Percentiles rank a stretch among this genome's conserved stretches.
phyloP scores from a whole-genome alignment of 805 yeast species.

The Spathaspora gorwiae region DNA sequence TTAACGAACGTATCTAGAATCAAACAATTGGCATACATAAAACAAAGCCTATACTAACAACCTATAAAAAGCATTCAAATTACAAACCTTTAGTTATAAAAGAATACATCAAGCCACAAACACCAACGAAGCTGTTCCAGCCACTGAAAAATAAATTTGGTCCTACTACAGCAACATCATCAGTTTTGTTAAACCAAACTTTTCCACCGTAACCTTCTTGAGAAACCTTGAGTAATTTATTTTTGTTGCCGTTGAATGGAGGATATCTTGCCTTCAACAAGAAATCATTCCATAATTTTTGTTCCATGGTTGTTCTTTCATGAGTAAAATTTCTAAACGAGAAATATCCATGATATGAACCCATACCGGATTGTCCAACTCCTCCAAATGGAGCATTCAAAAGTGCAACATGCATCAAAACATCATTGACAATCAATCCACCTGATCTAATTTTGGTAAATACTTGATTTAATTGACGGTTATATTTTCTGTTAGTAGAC shows the following conservation, averaged over 20 bases:
- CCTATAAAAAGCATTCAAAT: too few species aligned
- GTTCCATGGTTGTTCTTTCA: conserved; percentile 60
- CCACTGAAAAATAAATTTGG: conserved; percentile 28
- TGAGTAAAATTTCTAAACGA: conserved; percentile 62
- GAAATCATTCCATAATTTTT: conserved; percentile 61
- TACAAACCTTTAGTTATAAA: conserved; percentile 7
- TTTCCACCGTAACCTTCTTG: conserved; percentile 25
- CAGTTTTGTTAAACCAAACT: conserved; percentile 37
- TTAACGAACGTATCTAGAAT: too few species aligned
- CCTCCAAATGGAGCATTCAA: conserved; percentile 86
- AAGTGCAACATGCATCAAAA: conserved; percentile 65
- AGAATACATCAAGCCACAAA: conserved; percentile 21
- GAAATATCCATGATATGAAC: conserved; percentile 71
- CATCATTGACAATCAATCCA: conserved; percentile 64
- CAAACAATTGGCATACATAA: too few species aligned
- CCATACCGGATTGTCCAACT: conserved; percentile 77
- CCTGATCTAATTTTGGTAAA: conserved; percentile 64
- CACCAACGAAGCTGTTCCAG: conserved; percentile 30
- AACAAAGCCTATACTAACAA: too few species aligned
- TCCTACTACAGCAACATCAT: conserved; percentile 30
- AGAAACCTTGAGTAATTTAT: conserved; percentile 20
- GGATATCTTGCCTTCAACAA: conserved; percentile 61
- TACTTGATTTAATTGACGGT: conserved; percentile 40
- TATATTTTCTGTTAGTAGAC: conserved; percentile 42
- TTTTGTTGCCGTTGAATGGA: conserved; percentile 45